Base-by-base conservation (phyloP, 2,329 filamentous ascomycete genomes). In the Fusarium decemcellulare region DNA sequence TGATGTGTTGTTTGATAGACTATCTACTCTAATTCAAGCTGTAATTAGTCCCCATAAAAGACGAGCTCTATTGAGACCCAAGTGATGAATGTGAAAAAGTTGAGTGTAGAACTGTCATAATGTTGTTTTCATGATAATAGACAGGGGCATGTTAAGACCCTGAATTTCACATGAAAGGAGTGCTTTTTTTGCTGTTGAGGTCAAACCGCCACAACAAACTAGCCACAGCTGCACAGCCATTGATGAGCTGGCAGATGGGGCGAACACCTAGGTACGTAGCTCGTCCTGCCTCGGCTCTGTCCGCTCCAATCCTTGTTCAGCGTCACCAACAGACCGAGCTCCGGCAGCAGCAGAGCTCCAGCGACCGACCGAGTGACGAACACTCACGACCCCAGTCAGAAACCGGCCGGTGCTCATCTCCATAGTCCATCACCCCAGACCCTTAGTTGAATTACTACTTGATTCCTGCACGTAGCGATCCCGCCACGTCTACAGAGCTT, bases 211-310 rank as follows among this genome's bases (percentile, higher is more conserved):
- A 42, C 36, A 11, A 34, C 14, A 23, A 37, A 40, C 18, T 52
- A 63, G 68, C 64, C 68, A 71, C 64, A 58, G 7, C 11, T 47
- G n/a, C 53, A 64, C 54, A 63, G 55, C 66, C 54, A 67, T 56
- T 15, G 48, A 64, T 69, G 50, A 54, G 50, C 29, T 57, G 43
- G 16, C 27, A 52, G 58, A 42, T 10, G 23, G 23, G 23, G 23
- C 23, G 23, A 23, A 23, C 23, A 23, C 23, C 23, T 23, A 27
- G 44, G 58, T 64, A 61, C 61, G 44, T 68, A 63, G 14, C 16
- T 59, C 43, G 54, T 51, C 63, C 63, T 54, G 65, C 72, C 75
- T 77, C 76, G 72, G 76, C 65, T 74, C 69, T 68, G 62, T 40
- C 71, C 63, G 71, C 60, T 47, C 51, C 34, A 10, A 75, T 59